Evolutionary conservation across 768 basidiomycete genomes (phyloP).

Genomic region (Suillus subalutaceus): DNA sequence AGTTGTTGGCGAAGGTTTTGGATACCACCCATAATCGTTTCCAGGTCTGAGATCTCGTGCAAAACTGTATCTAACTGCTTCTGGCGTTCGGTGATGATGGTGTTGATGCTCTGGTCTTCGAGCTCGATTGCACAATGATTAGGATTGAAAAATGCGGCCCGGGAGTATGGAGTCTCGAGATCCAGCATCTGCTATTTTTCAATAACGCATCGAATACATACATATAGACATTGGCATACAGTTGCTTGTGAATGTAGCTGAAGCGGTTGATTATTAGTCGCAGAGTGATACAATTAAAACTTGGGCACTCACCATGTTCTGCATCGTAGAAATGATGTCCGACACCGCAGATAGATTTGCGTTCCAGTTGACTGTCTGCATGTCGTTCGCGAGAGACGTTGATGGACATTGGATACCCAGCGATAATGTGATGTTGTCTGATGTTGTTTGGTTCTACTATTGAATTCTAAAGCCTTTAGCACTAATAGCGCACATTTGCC

Average conservation of each 20-base stretch:
- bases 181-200: too few relatives aligned
- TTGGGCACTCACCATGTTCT: neutral
- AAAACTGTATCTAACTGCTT: slow-evolving; percentile 19
- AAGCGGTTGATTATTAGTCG: too few relatives aligned
- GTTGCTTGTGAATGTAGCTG: too few relatives aligned
- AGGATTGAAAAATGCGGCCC: too few relatives aligned
- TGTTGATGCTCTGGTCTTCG: slow-evolving; percentile 17
- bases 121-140: too few relatives aligned
- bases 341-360: neutral
- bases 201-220: too few relatives aligned
- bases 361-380: neutral
- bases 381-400: too few relatives aligned
- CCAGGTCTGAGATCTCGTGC: slow-evolving; percentile 17
- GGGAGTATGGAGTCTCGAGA: too few relatives aligned
- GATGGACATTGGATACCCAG: too few relatives aligned
- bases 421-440: neutral
- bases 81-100: slow-evolving; percentile 21
- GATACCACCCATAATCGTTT: slow-evolving; percentile 19
- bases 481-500: too few relatives aligned
- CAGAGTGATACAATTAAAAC: neutral
- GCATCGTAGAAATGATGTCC: neutral
- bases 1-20: slow-evolving; percentile 15
- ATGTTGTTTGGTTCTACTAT: neutral
- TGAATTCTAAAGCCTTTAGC: neutral
- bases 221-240: too few relatives aligned